Evolutionary conservation across 352 stramenopile genomes (phyloP).

Genomic region (Elongisporangium prolatum): DNA sequence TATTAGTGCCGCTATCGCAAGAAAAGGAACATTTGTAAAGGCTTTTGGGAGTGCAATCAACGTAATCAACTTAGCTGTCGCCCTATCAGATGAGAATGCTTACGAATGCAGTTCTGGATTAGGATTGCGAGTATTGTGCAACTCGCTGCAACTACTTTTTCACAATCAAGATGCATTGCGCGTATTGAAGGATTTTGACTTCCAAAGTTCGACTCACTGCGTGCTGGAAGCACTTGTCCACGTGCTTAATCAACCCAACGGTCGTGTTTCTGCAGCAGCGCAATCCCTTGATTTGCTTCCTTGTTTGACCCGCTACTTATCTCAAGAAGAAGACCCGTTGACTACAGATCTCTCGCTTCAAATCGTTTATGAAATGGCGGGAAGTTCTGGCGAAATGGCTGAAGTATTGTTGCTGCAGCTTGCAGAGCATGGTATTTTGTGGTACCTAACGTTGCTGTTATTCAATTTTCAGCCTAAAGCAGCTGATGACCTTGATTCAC

Average conservation of each 20-base stretch:
- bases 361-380: constrained; percentile 80
- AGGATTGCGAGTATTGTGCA: constrained; percentile 68
- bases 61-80: constrained; percentile 70
- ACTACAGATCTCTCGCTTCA: constrained; percentile 76
- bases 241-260: constrained; percentile 79
- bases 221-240: constrained; percentile 78
- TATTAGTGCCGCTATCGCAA: constrained; percentile 49
- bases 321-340: constrained; percentile 57
- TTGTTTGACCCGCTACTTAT: constrained; percentile 71
- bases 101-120: constrained; percentile 67
- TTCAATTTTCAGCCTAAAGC: constrained; percentile 49
- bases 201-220: constrained; percentile 73
- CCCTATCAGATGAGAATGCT: constrained; percentile 73
- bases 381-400: constrained; percentile 74
- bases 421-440: constrained; percentile 76
- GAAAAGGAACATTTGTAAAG: constrained; percentile 57
- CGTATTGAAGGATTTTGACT: constrained; percentile 46
- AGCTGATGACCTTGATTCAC: constrained; percentile 32
- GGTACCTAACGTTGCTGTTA: constrained; percentile 81
- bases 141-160: constrained; percentile 70
- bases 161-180: constrained; percentile 62
- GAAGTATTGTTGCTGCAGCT: constrained; percentile 77
- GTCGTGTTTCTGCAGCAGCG: constrained; percentile 68
- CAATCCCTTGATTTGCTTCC: constrained; percentile 81
- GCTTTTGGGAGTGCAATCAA: constrained; percentile 71